Base-by-base conservation (phyloP, 257 asterid genomes). In the Jacaranda copaia region DNA sequence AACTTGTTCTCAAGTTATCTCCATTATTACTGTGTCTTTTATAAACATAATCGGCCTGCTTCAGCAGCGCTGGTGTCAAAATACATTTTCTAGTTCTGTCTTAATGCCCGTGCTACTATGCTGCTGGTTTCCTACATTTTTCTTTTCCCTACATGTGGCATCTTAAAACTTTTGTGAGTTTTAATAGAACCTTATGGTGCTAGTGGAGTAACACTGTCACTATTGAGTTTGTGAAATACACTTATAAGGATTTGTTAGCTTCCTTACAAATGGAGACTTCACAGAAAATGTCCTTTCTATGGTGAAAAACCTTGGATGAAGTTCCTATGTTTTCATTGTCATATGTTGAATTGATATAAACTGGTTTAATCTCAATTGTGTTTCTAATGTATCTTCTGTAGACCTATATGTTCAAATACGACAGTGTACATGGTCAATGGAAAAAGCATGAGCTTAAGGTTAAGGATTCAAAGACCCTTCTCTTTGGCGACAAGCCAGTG, bases 361-460 rank as follows among this genome's bases (percentile, higher is more conserved):
- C 13, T 25, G 8, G 42, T 59, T 6, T 42, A 4, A 70, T 25
- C 14, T n/a, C 3, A 5, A 32, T 56, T 42, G 13, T 75, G 74
- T 8, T 42, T 36, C 14, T 36, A 48, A 6, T 61, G 62, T 15
- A 68, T 59, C 32, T 18, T 62, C 9, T 72, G n/a, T 84, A 93
- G 97, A 87, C 90, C 12, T 93, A 91, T 75, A 93, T 93, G 98
- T 93, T 93, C 86, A 93, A 93, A 83, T 91, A 89, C 73, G 98
- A 93, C 71, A 87, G 85, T 76, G 98, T 91, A 79, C 96, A 90
- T 36, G 98, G 98, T 58, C 94, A 82, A 80, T 91, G 94, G 94
- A 91, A 87, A 70, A 82, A 88, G 43, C 75, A 88, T 32, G 98
- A 93, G 69, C 81, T 91, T 8, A 87, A 79, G 75, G 92, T 91